Conservation (phyloP, 768 basidiomycete species). For the Gymnopilus junonius region DNA sequence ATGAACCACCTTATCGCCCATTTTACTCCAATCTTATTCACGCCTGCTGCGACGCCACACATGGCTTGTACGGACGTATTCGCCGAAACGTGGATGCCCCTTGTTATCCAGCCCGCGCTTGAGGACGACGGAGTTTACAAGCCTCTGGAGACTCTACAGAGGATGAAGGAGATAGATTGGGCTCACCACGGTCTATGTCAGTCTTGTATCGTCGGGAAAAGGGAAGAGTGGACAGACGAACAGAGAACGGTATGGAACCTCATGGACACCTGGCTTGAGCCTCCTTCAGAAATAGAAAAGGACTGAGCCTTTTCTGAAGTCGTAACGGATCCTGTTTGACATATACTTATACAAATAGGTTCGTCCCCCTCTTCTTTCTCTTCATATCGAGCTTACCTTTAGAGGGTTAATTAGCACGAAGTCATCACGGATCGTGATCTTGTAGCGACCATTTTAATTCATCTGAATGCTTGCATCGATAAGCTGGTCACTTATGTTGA, state of each 20-base stretch:
- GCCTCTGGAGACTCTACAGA: constrained; percentile 73
- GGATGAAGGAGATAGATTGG: constrained; percentile 66
- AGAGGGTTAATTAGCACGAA: background rate
- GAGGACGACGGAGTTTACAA: constrained; percentile 65
- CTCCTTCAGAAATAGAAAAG: background rate
- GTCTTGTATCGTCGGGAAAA: constrained; percentile 61
- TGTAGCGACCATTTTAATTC: background rate
- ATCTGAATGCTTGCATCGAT: background rate
- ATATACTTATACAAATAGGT: background rate
- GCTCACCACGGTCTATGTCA: constrained; percentile 57
- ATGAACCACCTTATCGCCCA: constrained; percentile 61
- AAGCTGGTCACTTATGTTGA: no score
- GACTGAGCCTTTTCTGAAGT: background rate
- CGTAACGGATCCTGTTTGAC: background rate
- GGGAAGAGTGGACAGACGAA: constrained; percentile 68
- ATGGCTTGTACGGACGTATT: constrained; percentile 77
- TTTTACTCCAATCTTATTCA: constrained; percentile 77
- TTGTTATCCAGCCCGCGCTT: constrained; percentile 72
- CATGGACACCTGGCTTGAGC: constrained; percentile 63
- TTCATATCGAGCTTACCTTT: background rate
- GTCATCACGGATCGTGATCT: background rate
- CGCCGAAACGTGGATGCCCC: constrained; percentile 72
- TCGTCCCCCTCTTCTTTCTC: background rate
- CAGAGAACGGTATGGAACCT: constrained; percentile 61
- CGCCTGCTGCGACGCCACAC: constrained; percentile 68